Evolutionary conservation across 306 rosid species (phyloP).

Genomic region (Trifolium dubium): DNA sequence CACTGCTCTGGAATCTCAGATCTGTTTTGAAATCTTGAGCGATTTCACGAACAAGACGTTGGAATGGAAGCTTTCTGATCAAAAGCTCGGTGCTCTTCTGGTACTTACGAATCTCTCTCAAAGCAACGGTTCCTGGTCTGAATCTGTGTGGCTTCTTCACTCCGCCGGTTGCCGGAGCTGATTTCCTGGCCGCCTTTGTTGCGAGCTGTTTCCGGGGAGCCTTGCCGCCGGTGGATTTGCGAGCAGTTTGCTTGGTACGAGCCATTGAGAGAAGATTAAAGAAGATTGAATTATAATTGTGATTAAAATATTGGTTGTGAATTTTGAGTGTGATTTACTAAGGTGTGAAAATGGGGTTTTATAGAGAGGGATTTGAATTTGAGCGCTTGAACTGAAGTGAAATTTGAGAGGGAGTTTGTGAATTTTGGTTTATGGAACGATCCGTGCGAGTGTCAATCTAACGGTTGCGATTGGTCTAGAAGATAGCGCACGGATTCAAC

Average conservation of each 20-base stretch:
- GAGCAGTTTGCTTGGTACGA: conserved; percentile 49
- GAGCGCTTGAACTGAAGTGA: not conserved
- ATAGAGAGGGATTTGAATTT: too few relatives aligned
- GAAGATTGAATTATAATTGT: not conserved
- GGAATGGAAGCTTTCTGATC: conserved; percentile 48
- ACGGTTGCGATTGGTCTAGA: conserved; percentile 10
- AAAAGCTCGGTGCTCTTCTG: conserved; percentile 51
- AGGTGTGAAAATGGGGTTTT: not conserved
- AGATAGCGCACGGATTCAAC: conserved; percentile 26
- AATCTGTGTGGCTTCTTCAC: conserved; percentile 56
- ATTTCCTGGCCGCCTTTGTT: conserved; percentile 48
- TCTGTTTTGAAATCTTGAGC: conserved; percentile 55
- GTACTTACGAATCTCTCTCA: conserved; percentile 58
- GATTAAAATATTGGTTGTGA: not conserved
- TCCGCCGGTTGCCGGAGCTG: conserved; percentile 54
- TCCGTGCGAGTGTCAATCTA: conserved; percentile 8
- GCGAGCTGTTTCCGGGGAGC: conserved; percentile 55
- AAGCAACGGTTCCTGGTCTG: conserved; percentile 49
- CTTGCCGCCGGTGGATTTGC: conserved; percentile 52
- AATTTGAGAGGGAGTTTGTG: conserved; percentile 20
- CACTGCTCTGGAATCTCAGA: conserved; percentile 54
- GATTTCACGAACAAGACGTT: conserved; percentile 53
- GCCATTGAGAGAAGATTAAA: conserved; percentile 33
- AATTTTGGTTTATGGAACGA: not conserved
- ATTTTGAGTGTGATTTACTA: accelerated